Evolutionary conservation across 805 yeast genomes (phyloP).

Genomic region (Jamesozyma spencerorum): DNA sequence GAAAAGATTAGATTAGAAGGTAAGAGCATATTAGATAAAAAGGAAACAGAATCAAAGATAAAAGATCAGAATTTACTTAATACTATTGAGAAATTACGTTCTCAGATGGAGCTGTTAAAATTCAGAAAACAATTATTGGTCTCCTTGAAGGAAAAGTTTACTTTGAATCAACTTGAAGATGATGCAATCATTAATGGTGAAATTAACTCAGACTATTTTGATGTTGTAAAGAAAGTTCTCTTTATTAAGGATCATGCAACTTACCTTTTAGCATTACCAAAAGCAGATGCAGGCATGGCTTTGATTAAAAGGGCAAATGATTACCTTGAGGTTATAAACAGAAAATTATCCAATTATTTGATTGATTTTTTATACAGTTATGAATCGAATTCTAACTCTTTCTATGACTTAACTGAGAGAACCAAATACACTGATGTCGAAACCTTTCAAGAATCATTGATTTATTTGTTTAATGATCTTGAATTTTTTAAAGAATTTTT

Average conservation of each 20-base stretch:
- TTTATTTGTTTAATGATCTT: slow-evolving; percentile 34
- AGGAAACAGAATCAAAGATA: slow-evolving; percentile 4
- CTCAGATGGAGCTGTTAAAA: slow-evolving; percentile 12
- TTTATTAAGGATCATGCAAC: slow-evolving; percentile 59
- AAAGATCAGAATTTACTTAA: slow-evolving; percentile 17
- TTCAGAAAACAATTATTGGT: slow-evolving; percentile 45
- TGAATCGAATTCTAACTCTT: slow-evolving; percentile 16
- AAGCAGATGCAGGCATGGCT: slow-evolving; percentile 54
- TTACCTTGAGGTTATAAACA: slow-evolving; percentile 44
- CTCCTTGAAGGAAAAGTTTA: slow-evolving; percentile 51
- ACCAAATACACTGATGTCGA: slow-evolving; percentile 6
- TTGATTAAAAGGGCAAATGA: slow-evolving; percentile 51
- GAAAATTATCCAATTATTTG: slow-evolving; percentile 41
- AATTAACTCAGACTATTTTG: slow-evolving; percentile 47
- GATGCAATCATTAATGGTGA: slow-evolving; percentile 40
- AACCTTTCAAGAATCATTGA: slow-evolving; percentile 28
- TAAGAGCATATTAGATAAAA: slow-evolving; percentile 1
- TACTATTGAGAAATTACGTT: slow-evolving; percentile 12
- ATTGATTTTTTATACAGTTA: slow-evolving; percentile 27
- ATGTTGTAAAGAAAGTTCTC: slow-evolving; percentile 51
- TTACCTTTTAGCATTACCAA: slow-evolving; percentile 58
- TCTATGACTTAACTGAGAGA: slow-evolving; percentile 8
- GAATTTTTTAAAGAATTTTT: slow-evolving; percentile 52
- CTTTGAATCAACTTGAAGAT: slow-evolving; percentile 64
- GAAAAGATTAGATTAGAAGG: slow-evolving; percentile 17